Evolutionary conservation across 768 basidiomycete species (phyloP).

Genomic region (Phanerodontia chrysosporium): DNA sequence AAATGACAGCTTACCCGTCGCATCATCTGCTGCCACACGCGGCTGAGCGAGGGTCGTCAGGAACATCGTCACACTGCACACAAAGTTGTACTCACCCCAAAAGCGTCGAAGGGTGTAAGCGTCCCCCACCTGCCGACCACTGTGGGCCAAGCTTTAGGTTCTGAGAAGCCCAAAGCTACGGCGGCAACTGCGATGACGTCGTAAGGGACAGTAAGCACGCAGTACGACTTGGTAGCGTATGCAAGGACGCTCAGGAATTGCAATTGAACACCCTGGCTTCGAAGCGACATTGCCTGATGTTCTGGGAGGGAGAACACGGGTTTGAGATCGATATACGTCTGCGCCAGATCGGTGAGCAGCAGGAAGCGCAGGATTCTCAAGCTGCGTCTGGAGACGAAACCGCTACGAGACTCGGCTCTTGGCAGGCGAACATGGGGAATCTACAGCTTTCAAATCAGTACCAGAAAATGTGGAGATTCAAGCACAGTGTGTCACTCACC

Average conservation of each 20-base stretch:
- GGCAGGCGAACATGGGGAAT: constrained; percentile 11
- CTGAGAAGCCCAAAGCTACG: constrained; percentile 11
- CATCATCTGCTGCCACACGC: constrained; percentile 18
- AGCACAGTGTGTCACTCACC: constrained; percentile 4
- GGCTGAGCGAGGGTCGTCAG: not conserved
- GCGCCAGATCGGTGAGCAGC: constrained; percentile 7
- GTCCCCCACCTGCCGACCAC: constrained; percentile 14
- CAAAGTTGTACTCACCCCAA: constrained; percentile 14
- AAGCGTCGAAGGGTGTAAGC: constrained; percentile 18
- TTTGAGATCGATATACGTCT: constrained; percentile 7
- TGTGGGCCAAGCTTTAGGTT: constrained; percentile 17
- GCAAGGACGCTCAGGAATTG: constrained; percentile 2
- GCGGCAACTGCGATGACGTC: not conserved
- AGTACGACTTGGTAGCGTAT: constrained; percentile 3
- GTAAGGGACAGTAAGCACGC: constrained; percentile 11
- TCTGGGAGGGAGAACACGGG: not conserved
- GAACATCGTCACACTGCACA: not conserved
- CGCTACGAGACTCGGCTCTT: not conserved
- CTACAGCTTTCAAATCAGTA: constrained; percentile 3
- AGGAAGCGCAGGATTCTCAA: constrained; percentile 1
- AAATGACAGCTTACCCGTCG: constrained; percentile 13
- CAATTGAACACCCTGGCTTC: constrained; percentile 5
- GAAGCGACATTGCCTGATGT: not conserved
- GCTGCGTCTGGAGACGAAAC: constrained; percentile 6
- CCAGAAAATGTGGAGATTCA: no score